Evolutionary conservation across 139 green algal genomes (phyloP), one percentile per base, ranked within the genome.

Genomic region (Raphidocelis subcapitata): DNA sequence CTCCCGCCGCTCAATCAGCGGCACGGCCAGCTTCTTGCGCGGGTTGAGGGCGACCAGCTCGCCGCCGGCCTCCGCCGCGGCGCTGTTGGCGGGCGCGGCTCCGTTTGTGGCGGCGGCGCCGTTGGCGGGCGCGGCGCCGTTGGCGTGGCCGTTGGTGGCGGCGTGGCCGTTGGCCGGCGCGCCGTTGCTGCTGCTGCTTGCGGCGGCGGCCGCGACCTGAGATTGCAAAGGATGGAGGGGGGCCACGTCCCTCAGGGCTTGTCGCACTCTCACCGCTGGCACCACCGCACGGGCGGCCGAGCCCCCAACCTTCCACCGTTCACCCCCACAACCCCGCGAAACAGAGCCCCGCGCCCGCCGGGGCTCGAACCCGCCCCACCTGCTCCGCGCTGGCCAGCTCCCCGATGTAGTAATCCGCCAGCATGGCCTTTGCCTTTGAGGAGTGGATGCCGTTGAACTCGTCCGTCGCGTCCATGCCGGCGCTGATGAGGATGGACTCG

Each of bases 371-470:
- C n/a, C n/a, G n/a, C n/a, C n/a, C 68, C 20, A 51, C 77, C 35
- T 69, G 33, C 35, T 79, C 69, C 28, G 52, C 44, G 16, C 68
- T 75, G 18, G 80, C 79, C n/a, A 93, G 81, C 21, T 90, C 82
- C 0, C 91, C 92, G 36, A 97, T 89, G 80, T 92, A 90, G 78
- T 94, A 97, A 18, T 96, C 75, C 32, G 18, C 74, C 61, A 97
- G 85, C 89, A 94, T 91, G 28, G 37, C 72, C 84, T 96, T 97
- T 69, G 92, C 92, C 79, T 95, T 95, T 57, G 77, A 77, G 18
- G 84, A 92, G 84, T 97, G 92, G 69, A 97, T 96, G 56, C 84
- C 82, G 75, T 96, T 91, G 83, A 97, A 97, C 74, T 97, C 92
- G 18, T 96, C 90, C 0, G 90, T 94, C 15, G 89, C 89, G 70